phyloP scores from a whole-genome alignment of 148 eudicot genomes.

The Linanthus parryae region DNA sequence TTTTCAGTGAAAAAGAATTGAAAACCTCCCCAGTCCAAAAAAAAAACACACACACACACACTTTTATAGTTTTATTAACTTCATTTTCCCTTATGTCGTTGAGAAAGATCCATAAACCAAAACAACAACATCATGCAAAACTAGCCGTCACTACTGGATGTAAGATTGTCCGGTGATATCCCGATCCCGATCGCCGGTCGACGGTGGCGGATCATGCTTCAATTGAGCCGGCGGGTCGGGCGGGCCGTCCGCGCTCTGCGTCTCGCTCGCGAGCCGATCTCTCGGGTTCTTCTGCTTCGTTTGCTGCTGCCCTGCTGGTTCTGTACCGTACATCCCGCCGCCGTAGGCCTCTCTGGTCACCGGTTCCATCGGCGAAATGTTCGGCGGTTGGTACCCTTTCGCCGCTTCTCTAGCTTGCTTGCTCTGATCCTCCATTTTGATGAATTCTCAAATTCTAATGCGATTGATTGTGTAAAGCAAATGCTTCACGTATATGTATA shows the following conservation, averaged over 20 bases:
- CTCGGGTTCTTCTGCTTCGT: too few species aligned
- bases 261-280: slow-evolving; percentile 48
- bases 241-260: slow-evolving; percentile 82
- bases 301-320: slow-evolving; percentile 15
- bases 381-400: slow-evolving; percentile 14
- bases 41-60: too few species aligned
- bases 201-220: slow-evolving; percentile 55
- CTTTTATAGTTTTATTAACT: too few species aligned
- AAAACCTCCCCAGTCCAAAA: too few species aligned
- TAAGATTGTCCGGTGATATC: slow-evolving; percentile 83
- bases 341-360: slow-evolving; percentile 63
- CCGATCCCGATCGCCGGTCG: slow-evolving; percentile 57
- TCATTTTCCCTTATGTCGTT: too few species aligned
- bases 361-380: slow-evolving; percentile 47
- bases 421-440: not conserved
- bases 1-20: too few species aligned
- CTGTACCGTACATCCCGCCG: slow-evolving; percentile 71
- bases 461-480: not conserved
- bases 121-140: not conserved
- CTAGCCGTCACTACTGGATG: slow-evolving; percentile 26
- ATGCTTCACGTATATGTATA: not conserved
- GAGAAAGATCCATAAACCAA: too few species aligned
- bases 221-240: slow-evolving; percentile 24
- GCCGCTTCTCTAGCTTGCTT: not conserved
- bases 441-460: not conserved